phyloP scores from a whole-genome alignment of 331 rosid genomes.

The Rosa hybrid region DNA sequence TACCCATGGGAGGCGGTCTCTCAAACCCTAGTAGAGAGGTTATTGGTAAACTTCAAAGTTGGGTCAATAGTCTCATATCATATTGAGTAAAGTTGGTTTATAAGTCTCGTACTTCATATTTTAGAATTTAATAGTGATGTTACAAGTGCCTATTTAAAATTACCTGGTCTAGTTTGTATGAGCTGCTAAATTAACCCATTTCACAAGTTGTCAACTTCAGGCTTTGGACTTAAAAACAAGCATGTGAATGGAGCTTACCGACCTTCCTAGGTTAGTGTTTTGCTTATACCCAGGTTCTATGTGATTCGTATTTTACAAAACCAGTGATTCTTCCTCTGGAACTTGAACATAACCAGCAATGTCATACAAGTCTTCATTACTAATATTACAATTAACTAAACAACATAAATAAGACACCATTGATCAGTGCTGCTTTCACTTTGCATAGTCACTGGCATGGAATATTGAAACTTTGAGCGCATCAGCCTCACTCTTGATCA shows the following conservation, averaged over 20 bases:
- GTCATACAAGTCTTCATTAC: neutral
- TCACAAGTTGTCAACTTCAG: neutral
- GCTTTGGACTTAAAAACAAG: neutral
- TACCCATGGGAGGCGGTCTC: too few species aligned
- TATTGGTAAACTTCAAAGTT: too few species aligned
- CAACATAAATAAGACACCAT: neutral
- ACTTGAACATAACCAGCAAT: neutral
- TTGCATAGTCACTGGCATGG: neutral
- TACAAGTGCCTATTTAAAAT: too few species aligned
- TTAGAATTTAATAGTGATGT: neutral
- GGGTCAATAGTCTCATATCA: too few species aligned
- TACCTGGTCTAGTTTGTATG: neutral
- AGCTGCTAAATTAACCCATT: neutral
- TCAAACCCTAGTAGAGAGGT: too few species aligned
- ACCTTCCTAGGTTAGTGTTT: neutral
- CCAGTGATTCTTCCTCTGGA: neutral
- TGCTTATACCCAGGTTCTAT: neutral
- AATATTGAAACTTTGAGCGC: conserved; percentile 6
- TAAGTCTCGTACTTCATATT: neutral
- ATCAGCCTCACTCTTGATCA: neutral
- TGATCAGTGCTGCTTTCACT: neutral
- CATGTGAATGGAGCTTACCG: neutral
- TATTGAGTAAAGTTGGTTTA: neutral
- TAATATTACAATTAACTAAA: neutral
- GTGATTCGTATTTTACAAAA: neutral